These are phyloP conservation scores for Fusarium haematococcum DNA, from an alignment of 2,329 filamentous ascomycete species.

Conservation along the genomic window DNA sequence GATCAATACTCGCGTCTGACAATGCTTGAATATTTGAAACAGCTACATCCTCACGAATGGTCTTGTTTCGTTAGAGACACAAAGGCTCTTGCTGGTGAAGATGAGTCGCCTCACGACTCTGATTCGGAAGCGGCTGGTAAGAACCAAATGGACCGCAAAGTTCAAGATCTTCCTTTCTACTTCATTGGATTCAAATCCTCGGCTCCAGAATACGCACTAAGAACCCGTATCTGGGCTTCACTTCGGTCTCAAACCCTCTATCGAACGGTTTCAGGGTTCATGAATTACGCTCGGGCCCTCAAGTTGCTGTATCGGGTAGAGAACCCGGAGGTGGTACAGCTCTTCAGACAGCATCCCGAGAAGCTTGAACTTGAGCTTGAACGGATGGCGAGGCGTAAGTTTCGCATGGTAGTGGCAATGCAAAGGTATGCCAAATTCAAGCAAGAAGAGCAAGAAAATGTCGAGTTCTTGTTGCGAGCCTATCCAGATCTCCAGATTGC, in stretches of 20 bases:
- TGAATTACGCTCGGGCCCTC: background rate
- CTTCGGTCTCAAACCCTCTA: background rate
- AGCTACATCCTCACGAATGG: background rate
- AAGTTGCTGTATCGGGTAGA: background rate
- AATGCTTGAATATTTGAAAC: background rate
- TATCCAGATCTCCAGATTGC: constrained; percentile 1
- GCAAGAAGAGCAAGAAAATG: background rate
- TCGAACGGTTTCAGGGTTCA: background rate
- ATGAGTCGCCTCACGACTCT: background rate
- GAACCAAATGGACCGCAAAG: background rate
- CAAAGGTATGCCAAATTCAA: background rate
- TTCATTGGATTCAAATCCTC: background rate
- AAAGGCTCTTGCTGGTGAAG: background rate
- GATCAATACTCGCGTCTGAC: background rate
- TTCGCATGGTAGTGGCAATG: background rate
- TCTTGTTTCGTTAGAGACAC: background rate
- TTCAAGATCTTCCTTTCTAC: background rate
- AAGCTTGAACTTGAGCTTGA: background rate
- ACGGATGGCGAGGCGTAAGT: background rate
- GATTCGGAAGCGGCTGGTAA: background rate
- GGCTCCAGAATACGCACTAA: background rate
- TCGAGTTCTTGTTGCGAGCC: background rate
- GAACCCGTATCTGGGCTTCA: background rate
- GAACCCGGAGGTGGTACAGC: background rate
- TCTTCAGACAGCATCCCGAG: background rate